Evolutionary conservation across 176 grass and related monocot genomes (phyloP), one percentile per base, ranked within the genome.

Genomic region (Oryza longistaminata): DNA sequence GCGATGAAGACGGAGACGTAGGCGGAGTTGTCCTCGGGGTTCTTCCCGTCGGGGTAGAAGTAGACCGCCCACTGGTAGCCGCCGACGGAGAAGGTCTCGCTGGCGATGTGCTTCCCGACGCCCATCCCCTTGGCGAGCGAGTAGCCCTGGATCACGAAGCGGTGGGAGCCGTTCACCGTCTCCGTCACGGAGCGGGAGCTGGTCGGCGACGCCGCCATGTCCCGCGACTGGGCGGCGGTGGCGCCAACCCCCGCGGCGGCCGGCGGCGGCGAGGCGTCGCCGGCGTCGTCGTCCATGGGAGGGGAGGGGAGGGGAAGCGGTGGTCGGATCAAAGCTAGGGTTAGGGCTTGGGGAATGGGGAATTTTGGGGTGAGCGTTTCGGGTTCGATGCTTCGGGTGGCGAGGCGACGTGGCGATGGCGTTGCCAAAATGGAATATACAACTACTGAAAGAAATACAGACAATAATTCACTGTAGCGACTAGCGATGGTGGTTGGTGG

Each of bases 171-270:
- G 42, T 83, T 90, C 76, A 92, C 79, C 40, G 90, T 90, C 86
- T 95, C 88, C 83, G 88, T 92, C 64, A 98, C 89, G 49, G 95
- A 92, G 33, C 95, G 91, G 33, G 95, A 98, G 85, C 93, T 89
- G 37, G 95, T 92, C 48, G 95, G 95, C 44, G 93, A 98, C 49
- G 86, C 86, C 58, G 92, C 67, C 60, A 87, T 84, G 71, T 94
- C 90, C 46, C 86, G 79, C 68, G 73, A 74, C 58, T 35, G 13
- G n/a, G 82, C 15, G 16, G 60, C 31, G 7, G 76, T 43, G 16
- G 64, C 70, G 6, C 70, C 50, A 2, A 2, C 70, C 1, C 69
- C 3, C 34, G 62, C 60, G 55, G 17, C 46, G 2, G 37, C 70
- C 53, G 68, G 79, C 77, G 75, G 52, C 66, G 90, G 80, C 77